These are phyloP conservation scores for Pichia sp. DNA, from an alignment of 1,139 yeast genomes.

Conservation along the genomic window DNA sequence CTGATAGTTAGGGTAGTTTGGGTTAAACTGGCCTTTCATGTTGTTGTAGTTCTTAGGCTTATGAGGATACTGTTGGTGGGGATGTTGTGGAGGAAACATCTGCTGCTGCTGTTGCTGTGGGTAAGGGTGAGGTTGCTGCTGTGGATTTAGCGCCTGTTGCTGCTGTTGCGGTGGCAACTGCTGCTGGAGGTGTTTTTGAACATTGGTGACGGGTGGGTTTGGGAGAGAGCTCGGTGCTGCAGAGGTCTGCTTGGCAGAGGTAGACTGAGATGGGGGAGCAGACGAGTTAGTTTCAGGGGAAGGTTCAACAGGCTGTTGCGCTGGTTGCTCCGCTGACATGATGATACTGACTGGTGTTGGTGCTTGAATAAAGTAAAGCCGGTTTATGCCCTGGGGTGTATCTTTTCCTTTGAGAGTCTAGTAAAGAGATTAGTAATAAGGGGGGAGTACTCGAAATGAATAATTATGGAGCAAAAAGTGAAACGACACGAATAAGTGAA, in stretches of 20 bases:
- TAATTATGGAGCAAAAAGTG: background rate
- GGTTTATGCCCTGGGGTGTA: background rate
- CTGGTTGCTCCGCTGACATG: background rate
- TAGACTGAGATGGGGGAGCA: background rate
- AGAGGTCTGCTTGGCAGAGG: background rate
- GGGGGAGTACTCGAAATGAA: background rate
- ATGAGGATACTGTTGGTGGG: conserved; percentile 2
- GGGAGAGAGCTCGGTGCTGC: conserved; percentile 9
- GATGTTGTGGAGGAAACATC: background rate
- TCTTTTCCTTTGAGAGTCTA: background rate
- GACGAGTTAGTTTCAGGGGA: background rate
- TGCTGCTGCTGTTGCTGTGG: conserved; percentile 5
- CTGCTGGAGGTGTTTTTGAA: background rate
- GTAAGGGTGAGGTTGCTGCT: background rate
- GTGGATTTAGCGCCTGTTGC: conserved; percentile 1
- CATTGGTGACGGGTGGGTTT: conserved; percentile 1
- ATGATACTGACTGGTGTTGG: background rate
- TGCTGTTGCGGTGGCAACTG: background rate
- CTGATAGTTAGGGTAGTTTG: conserved; percentile 6
- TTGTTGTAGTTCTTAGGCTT: background rate
- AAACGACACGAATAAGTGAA: background rate
- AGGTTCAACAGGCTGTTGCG: background rate
- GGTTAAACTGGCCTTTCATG: conserved; percentile 5
- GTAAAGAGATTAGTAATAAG: background rate
- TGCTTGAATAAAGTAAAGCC: background rate